Base-by-base conservation (phyloP, 148 eudicot species). In the Drosera capensis region DNA sequence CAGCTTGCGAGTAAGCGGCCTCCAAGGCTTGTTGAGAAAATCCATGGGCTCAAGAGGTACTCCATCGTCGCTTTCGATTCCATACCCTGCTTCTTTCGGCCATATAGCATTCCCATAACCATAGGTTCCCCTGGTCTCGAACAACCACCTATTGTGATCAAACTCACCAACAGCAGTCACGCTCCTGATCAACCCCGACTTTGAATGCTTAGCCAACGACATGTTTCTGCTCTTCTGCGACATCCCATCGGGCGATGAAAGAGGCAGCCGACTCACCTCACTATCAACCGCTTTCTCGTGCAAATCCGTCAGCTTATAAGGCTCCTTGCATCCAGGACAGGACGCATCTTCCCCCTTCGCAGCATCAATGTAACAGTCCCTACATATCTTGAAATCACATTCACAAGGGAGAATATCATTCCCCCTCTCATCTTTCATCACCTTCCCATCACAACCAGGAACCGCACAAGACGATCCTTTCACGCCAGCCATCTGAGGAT, bases 61-160 rank as follows among this genome's bases (percentile, higher is more conserved):
- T 0, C 57, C 65, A 29, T 46, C 65, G 34, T 56, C 64, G 14
- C 52, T 60, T 52, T 62, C 74, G 51, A 50, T 71, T 21, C 58
- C 62, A 58, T 53, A 71, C 41, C 38, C 67, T 23, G 56, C 87
- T 11, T 88, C 95, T 46, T 78, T 72, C 0, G 97, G 83, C 97
- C 97, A 88, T 35, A 88, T 77, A 14, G 97, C 97, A 61, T 88
- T 88, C 26, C 97, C 97, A 49, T 88, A 88, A 12, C 96, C 96
- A 57, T 87, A 87, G 20, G 96, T 87, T 22, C 96, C 96, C 46
- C 76, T 88, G 1, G 95, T 88, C 74, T 88, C 97, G 55, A 84
- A 88, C 75, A 88, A 59, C 97, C 97, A 88, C 19, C 82, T 55
- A 41, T 88, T 88, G 45, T 84, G 87, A 62, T 88, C 97, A 65